Conservation (phyloP, 2,329 filamentous ascomycete species). For the Sporothrix sp. region DNA sequence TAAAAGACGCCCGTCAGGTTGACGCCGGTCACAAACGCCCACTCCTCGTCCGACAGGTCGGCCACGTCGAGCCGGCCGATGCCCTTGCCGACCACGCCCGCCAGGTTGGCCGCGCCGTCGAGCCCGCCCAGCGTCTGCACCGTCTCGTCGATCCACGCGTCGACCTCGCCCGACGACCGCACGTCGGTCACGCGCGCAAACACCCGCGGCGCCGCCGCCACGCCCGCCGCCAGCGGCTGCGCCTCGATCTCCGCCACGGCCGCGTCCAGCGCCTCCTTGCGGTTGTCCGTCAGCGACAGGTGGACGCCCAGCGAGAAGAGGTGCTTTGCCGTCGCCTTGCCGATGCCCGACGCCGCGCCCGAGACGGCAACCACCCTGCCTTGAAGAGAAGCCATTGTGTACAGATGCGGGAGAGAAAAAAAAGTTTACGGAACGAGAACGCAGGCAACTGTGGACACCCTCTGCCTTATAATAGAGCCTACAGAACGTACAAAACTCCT, state of each 20-base stretch:
- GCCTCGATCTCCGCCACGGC: conserved; percentile 3
- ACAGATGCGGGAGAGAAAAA: too few relatives aligned
- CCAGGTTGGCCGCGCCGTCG: conserved; percentile 31
- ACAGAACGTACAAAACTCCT: too few relatives aligned
- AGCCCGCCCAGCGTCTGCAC: conserved; percentile 25
- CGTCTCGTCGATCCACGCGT: conserved; percentile 27
- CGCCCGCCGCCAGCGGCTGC: not conserved
- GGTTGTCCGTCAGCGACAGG: conserved; percentile 36
- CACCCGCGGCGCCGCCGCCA: not conserved
- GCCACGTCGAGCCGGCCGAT: conserved; percentile 20
- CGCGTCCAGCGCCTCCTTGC: conserved; percentile 24
- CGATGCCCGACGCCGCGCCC: conserved; percentile 37
- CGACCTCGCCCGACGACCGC: conserved; percentile 23
- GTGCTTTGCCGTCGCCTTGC: conserved; percentile 34
- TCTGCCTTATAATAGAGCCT: too few relatives aligned
- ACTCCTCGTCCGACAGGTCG: conserved; percentile 13
- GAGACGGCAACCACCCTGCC: conserved; percentile 36
- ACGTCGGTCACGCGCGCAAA: conserved; percentile 23
- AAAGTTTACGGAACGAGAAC: too few relatives aligned
- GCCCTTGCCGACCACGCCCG: conserved; percentile 26
- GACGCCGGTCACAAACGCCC: conserved; percentile 23
- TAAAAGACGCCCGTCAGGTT: conserved; percentile 43
- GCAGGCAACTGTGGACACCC: too few relatives aligned
- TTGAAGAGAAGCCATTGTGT: not conserved
- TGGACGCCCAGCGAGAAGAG: conserved; percentile 32